Base-by-base conservation (phyloP, 352 stramenopile genomes). In the Phytophthora tubulina region DNA sequence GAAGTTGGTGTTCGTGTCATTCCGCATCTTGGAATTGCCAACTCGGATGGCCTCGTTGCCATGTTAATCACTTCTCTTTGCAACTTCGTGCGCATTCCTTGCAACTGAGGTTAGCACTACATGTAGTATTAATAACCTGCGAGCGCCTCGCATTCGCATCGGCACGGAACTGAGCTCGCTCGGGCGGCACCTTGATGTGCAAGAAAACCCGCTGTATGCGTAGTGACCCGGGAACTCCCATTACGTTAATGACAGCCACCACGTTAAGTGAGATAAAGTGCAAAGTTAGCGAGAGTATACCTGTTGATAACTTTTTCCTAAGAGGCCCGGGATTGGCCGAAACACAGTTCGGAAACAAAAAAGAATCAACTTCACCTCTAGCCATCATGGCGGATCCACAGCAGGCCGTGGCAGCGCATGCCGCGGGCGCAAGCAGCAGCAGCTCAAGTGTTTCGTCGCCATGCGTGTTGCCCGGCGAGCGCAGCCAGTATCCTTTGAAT, bases 401-500 rank as follows among this genome's bases (percentile, higher is more conserved):
- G 52, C 31, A 50, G n/a, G 42, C 33, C 14, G 33, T 38, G 32
- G 11, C 35, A 17, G 56, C 48, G 27, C 17, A 2, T 59, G 9
- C 42, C 13, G 39, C 35, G 41, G n/a, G 21, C 52, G 42, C 15
- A 8, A 63, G 31, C 49, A 50, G 13, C 54, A 42, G 10, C 45
- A 67, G 53, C 27, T 54, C 48, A 15, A 48, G 35, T 13, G 35
- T 55, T 32, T 68, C 70, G 1, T 56, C 35, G 9, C 39, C 74
- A 31, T 45, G 10, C 14, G 33, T 67, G 31, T 68, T 79, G 45
- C 62, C 67, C 4, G 81, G 70, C 33, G 67, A 79, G 53, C 73
- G 70, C 51, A 76, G 69, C 51, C 77, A 90, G 67, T 94, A 92
- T 68, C 84, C 84, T 49, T 45, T 82, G 49, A 79, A 84, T 60